Evolutionary conservation across 1,284 basidiomycete species (phyloP), one percentile per base, ranked within the genome.

Genomic region (Mycena citricolor): DNA sequence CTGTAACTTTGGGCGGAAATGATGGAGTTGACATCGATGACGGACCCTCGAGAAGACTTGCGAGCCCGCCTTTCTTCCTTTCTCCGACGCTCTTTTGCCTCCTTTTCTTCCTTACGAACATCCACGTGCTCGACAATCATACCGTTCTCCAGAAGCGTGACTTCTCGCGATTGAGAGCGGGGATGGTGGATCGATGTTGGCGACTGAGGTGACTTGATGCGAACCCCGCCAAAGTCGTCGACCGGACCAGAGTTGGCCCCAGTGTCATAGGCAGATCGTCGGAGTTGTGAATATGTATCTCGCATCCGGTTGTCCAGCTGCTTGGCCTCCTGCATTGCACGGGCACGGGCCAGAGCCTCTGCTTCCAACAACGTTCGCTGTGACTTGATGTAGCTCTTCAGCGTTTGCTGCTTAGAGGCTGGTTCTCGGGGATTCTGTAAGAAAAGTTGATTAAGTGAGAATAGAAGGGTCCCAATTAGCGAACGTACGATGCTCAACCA

Each of bases 81-180:
- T 48, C 77, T 76, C 49, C 70, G 73, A 39, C 79, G 79, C 36
- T 86, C 82, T 44, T 71, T 75, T 39, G 76, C 82, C 51, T 87
- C 84, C 45, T 72, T 77, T 61, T 88, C 88, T 62, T 90, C 90
- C 52, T 74, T 81, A 32, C 81, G 79, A n/a, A 92, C 79, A 62
- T 91, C 79, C 32, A 91, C 84, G 46, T 87, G 84, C 56, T 93
- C 89, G 7, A 92, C 82, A 36, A 90, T 86, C 76, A 92, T 82
- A 7, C 88, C 89, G 56, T 88, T 91, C 61, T 90, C 84, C 12
- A 93, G 73, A 10, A 92, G 66, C 0, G 87, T 90, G 4, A 88
- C 74, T 43, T 91, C 85, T 14, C 86, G 79, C 33, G 81, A 79
- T 39, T 78, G 74, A 17, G 65, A 68, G 20, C 72, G 51, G 23